A percentile compares a stretch with the other conserved stretches of the same genome.
Evolutionary conservation across 2,329 filamentous ascomycete species (phyloP).

Genomic region (Fusarium sp.): DNA sequence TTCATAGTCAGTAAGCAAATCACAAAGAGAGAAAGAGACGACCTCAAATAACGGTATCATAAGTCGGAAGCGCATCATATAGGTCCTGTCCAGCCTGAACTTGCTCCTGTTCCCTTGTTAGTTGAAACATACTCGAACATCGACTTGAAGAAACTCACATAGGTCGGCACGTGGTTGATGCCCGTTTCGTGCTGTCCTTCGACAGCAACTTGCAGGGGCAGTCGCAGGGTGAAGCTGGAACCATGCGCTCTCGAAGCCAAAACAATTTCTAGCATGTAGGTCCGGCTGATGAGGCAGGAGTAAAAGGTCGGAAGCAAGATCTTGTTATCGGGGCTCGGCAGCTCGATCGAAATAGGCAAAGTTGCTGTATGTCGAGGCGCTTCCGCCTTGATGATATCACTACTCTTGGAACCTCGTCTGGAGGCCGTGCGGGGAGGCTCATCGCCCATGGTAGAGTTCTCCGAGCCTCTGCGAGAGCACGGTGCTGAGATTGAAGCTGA

Average conservation of each 20-base stretch:
- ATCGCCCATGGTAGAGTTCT: background rate
- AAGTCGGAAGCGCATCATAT: slow-evolving; percentile 15
- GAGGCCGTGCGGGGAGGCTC: background rate
- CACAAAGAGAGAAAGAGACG: background rate
- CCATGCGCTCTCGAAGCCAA: background rate
- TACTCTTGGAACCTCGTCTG: background rate
- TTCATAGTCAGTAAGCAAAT: background rate
- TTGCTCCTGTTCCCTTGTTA: background rate
- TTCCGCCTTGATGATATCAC: slow-evolving; percentile 2
- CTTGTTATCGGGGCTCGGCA: slow-evolving; percentile 19
- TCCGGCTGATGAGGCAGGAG: slow-evolving; percentile 30
- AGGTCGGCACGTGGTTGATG: slow-evolving; percentile 11
- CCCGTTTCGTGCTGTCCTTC: background rate
- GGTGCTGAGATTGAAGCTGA: background rate
- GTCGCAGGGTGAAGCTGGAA: background rate
- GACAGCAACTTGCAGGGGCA: slow-evolving; percentile 23
- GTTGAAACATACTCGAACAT: accelerated
- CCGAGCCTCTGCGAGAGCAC: slow-evolving; percentile 8
- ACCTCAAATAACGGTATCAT: background rate
- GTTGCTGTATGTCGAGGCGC: background rate
- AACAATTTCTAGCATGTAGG: slow-evolving; percentile 7
- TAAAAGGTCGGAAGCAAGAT: slow-evolving; percentile 27
- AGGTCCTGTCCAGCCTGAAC: slow-evolving; percentile 15
- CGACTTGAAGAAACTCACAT: background rate
- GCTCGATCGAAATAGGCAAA: background rate